A percentile compares a stretch with the other conserved stretches of the same genome.
phyloP scores from a whole-genome alignment of 805 yeast genomes.

The Cyberlindnera mycetangii region DNA sequence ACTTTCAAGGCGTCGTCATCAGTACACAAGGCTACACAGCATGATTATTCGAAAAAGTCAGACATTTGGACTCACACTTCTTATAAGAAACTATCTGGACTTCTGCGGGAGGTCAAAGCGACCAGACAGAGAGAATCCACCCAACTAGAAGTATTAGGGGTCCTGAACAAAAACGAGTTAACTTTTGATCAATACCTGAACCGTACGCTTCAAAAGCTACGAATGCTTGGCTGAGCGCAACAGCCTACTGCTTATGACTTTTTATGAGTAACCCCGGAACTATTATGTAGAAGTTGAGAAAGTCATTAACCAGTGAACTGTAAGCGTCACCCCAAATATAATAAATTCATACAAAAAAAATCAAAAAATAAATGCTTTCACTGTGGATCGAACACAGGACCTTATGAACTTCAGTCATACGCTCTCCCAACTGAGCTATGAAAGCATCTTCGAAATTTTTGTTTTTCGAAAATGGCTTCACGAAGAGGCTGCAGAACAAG shows the following conservation, averaged over 20 bases:
- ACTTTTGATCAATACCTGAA: conserved; percentile 19
- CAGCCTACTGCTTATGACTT: neutral
- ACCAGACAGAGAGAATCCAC: neutral
- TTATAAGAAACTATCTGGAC: conserved; percentile 21
- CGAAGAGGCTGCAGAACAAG: too few relatives aligned
- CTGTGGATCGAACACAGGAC: conserved; percentile 85
- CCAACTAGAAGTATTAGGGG: neutral
- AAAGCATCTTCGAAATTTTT: conserved; percentile 22
- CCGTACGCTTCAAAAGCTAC: conserved; percentile 15
- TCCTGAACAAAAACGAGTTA: conserved; percentile 11
- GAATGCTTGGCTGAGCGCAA: neutral
- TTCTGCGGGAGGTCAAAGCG: conserved; percentile 24
- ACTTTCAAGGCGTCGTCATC: conserved; percentile 6
- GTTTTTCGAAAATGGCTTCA: neutral
- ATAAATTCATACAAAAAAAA: neutral
- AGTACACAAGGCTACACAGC: conserved; percentile 16
- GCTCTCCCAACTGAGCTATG: conserved; percentile 36
- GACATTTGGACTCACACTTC: conserved; percentile 22
- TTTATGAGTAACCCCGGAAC: too few relatives aligned
- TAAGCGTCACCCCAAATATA: neutral
- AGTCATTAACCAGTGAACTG: too few relatives aligned
- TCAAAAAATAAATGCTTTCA: conserved; percentile 41
- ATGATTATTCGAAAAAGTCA: conserved; percentile 17
- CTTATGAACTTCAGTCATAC: conserved; percentile 55
- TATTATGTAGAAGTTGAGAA: too few relatives aligned